Conservation (phyloP, 495 filamentous ascomycete genomes). For the Penicillium argentinense region DNA sequence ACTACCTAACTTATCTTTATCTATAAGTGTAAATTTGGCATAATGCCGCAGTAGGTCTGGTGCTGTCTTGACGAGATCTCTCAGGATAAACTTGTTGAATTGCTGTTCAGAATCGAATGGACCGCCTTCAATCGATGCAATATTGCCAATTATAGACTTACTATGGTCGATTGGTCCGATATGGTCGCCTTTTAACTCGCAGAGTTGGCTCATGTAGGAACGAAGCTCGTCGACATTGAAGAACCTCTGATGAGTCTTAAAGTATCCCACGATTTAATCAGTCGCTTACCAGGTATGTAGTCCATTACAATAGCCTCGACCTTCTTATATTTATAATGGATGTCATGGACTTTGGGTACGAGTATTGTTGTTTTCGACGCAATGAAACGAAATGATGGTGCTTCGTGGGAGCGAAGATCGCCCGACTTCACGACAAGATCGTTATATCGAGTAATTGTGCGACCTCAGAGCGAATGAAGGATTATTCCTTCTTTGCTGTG, state of each 20-base stretch:
- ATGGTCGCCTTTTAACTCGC: constrained; percentile 21
- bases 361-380: constrained; percentile 29
- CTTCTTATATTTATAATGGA: constrained; percentile 15
- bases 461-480: neutral
- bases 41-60: constrained; percentile 20
- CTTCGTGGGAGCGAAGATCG: constrained; percentile 3
- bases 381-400: constrained; percentile 19
- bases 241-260: constrained; percentile 13
- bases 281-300: constrained; percentile 28
- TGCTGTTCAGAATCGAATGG: constrained; percentile 24
- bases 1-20: constrained; percentile 26
- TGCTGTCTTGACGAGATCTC: constrained; percentile 9
- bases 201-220: constrained; percentile 19
- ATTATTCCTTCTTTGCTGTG: constrained; percentile 5
- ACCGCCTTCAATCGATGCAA: constrained; percentile 16
- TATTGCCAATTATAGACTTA: constrained; percentile 10
- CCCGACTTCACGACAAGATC: constrained; percentile 9
- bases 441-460: constrained; percentile 3
- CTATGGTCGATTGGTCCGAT: constrained; percentile 20
- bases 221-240: constrained; percentile 17
- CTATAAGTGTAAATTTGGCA: constrained; percentile 17
- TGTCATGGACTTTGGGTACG: constrained; percentile 23
- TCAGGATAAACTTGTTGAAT: constrained; percentile 29
- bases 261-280: constrained; percentile 21
- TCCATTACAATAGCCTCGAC: constrained; percentile 27